Base-by-base conservation (phyloP, 257 asterid species). In the Eustoma russellianum region DNA sequence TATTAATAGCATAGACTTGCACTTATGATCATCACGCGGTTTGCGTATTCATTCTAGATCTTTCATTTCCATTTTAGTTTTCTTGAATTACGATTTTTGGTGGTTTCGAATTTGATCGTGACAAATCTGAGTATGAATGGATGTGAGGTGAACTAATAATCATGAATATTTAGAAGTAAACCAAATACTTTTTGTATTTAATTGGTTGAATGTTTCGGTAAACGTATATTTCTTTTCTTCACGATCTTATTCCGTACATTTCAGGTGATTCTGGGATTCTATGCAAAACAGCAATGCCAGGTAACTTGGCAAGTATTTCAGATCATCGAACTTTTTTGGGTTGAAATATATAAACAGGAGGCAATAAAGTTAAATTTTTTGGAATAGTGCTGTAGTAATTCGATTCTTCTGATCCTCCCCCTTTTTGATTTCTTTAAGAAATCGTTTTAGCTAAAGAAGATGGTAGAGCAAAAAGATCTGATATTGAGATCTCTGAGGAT, bases 251-350 rank as follows among this genome's bases (percentile, higher is more conserved):
- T 38, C 12, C 12, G 43, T 38, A 7, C 43, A 38, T 38, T 38
- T 38, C 43, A 38, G 13, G 13, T 74, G 73, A 46, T 66, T 68
- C 80, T 71, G 91, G 75, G 60, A 55, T 24, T 66, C 52, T 58
- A 69, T 68, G 38, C 58, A 11, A 68, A 52, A 56, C 54, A 53
- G 65, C 54, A 80, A 85, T 85, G 95, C 79, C 83, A 73, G 97
- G 97, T 88, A 65, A n/a, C 19, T 41, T 4, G 33, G n/a, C 54
- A 0, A 48, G 6, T 19, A 19, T 33, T 57, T 8, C 50, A 7
- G 38, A 24, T 1, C 40, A 47, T 59, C 33, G 52, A 52, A 47
- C 48, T 18, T 8, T 49, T 46, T 58, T 49, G 19, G 41, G 5
- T 46, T n/a, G 40, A 24, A 41, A 55, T 34, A 6, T 17, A 33